Base-by-base conservation (phyloP, 352 stramenopile species). In the Albugo laibachii region DNA sequence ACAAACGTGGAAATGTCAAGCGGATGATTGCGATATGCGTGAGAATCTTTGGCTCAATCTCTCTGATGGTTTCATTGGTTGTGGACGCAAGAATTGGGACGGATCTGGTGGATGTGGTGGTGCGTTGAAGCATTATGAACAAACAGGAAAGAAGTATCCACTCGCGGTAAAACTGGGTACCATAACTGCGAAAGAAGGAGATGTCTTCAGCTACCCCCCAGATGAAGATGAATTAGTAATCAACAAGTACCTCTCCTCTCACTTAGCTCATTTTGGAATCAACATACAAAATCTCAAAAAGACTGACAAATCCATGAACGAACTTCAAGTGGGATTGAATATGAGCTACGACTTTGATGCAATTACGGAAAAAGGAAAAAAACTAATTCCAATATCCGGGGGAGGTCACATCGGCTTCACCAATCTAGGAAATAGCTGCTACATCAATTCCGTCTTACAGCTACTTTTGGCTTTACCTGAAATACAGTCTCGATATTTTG, bases 41-140 rank as follows among this genome's bases (percentile, higher is more conserved):
- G 86, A 98, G 50, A 99, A 99, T 67, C 58, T 99, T 31, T 99
- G 95, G 96, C 62, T 99, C 18, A 99, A 99, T 63, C 67, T 99
- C 11, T 96, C 81, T 27, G 76, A 89, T 53, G 79, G 79, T 11
- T 88, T 68, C 58, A 83, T 92, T 58, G 79, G 79, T 16, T 92
- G 76, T 48, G 79, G 79, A 0, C 61, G 79, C 39, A 66, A 91
- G 62, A 97, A 98, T 59, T 98, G 91, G 89, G 95, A 98, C 56
- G 94, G 94, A 13, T 92, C 85, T 11, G 92, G 92, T 42, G 95
- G 95, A 5, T 97, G 92, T 41, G 95, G 96, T 48, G 92, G 93
- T 11, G 95, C 95, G 4, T 61, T 99, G 36, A 79, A 92, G 54
- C 95, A 99, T 63, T 99, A 91, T 63, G 63, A 86, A 45, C 85